These are phyloP conservation scores for Diaporthe australafricana DNA, from an alignment of 2,329 filamentous ascomycete genomes.

Conservation along the genomic window DNA sequence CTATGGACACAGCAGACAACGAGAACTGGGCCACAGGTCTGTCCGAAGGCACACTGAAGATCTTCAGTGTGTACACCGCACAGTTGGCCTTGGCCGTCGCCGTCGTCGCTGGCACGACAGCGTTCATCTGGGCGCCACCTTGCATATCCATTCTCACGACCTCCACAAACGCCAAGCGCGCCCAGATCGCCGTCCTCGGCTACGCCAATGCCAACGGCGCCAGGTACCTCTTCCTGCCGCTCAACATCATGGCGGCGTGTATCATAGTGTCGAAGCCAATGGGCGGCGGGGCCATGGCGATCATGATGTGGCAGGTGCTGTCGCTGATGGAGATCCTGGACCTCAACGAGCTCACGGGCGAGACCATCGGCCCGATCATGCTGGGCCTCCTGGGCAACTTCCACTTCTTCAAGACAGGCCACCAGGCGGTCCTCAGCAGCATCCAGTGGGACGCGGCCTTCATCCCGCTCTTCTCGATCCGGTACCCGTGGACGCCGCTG, in stretches of 20 bases:
- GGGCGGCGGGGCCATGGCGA: slow-evolving; percentile 84
- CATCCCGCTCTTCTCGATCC: slow-evolving; percentile 83
- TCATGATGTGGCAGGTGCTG: slow-evolving; percentile 90
- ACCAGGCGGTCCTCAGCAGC: slow-evolving; percentile 86
- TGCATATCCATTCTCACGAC: slow-evolving; percentile 78
- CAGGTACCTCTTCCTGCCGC: slow-evolving; percentile 85
- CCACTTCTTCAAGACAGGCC: slow-evolving; percentile 97
- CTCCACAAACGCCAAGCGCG: slow-evolving; percentile 53
- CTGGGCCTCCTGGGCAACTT: slow-evolving; percentile 91
- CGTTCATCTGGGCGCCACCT: slow-evolving; percentile 87
- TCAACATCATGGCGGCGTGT: slow-evolving; percentile 81
- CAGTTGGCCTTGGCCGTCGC: slow-evolving; percentile 84
- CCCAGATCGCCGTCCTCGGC: slow-evolving; percentile 82
- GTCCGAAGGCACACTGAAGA: slow-evolving; percentile 75
- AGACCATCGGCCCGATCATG: slow-evolving; percentile 84
- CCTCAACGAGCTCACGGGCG: slow-evolving; percentile 69
- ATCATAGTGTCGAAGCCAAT: slow-evolving; percentile 93
- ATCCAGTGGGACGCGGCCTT: slow-evolving; percentile 98
- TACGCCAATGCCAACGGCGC: slow-evolving; percentile 95
- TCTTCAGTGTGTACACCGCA: slow-evolving; percentile 79
- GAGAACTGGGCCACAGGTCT: slow-evolving; percentile 78
- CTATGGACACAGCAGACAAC: slow-evolving; percentile 89
- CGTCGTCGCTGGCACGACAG: slow-evolving; percentile 84
- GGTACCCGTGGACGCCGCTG: slow-evolving; percentile 90
- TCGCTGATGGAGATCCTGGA: slow-evolving; percentile 77